phyloP scores from a whole-genome alignment of 495 filamentous ascomycete genomes.

The Aspergillus bertholletiae region DNA sequence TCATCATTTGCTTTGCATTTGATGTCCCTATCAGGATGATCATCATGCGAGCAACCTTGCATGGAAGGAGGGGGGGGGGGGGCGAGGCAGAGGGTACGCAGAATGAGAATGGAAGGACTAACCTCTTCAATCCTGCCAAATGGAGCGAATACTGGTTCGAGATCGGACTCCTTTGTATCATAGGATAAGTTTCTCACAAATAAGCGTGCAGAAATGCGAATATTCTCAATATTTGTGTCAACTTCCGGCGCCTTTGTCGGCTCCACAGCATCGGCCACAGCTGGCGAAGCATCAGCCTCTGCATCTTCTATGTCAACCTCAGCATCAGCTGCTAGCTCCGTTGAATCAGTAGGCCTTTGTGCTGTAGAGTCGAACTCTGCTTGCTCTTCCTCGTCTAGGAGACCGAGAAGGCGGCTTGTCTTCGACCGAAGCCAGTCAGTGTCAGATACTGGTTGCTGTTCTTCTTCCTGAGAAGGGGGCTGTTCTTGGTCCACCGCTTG shows the following conservation, averaged over 20 bases:
- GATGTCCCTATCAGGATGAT: conserved; percentile 99
- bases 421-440: conserved; percentile 90
- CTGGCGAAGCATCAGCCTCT: background rate
- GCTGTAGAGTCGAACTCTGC: conserved; percentile 20
- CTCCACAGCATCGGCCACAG: conserved; percentile 11
- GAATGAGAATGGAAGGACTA: conserved; percentile 35
- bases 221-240: conserved; percentile 41
- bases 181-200: conserved; percentile 91
- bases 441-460: conserved; percentile 46
- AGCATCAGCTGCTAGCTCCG: conserved; percentile 23
- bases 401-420: conserved; percentile 84
- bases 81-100: background rate
- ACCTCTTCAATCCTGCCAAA: conserved; percentile 86
- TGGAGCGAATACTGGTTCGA: conserved; percentile 62
- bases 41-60: conserved; percentile 64
- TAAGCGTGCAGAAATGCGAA: conserved; percentile 56
- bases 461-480: conserved; percentile 17
- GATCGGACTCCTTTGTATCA: conserved; percentile 69
- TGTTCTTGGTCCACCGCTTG: conserved; percentile 17
- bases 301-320: conserved; percentile 14
- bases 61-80: conserved; percentile 6
- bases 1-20: conserved; percentile 76
- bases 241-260: conserved; percentile 16
- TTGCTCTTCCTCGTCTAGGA: conserved; percentile 66
- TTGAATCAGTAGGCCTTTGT: conserved; percentile 1